Base-by-base conservation (phyloP, 1,284 basidiomycete species). In the Ceratobasidium sp. region DNA sequence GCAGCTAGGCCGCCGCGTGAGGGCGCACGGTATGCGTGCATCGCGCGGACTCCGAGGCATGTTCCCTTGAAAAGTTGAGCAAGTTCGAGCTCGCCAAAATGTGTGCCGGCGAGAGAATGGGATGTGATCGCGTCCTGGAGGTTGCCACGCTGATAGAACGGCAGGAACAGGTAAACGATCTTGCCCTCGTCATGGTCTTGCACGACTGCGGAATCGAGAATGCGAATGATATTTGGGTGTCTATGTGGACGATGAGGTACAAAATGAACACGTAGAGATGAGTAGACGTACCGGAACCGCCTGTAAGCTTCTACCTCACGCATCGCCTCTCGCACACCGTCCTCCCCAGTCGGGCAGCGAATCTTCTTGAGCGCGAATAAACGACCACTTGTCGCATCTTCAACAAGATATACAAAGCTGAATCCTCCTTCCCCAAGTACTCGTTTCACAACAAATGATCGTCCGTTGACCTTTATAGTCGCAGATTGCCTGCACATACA, bases 361-460 rank as follows among this genome's bases (percentile, higher is more conserved):
- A 97, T 96, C 85, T 97, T 98, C 85, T 98, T 98, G 76, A 98
- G 85, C 0, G 96, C 96, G 79, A 97, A 98, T 85, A 94, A 89
- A 76, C 95, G 88, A 56, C 91, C 92, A 79, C 91, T 93, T 76
- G 88, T 86, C 79, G 94, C 93, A 81, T 97, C 95, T 79, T 93
- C 91, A n/a, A 93, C 93, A 45, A 96, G 87, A 82, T 96, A 96
- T 22, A 98, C 96, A 81, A 97, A 98, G 17, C 94, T 95, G 86
- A 98, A 98, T 1, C 94, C 96, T 51, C 96, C 96, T 84, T 98
- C 96, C 56, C 96, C 96, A 3, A 98, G 89, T 17, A 97, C 90
- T 78, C 93, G 94, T 66, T 96, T 84, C 62, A 98, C 94, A 79
- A 94, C 93, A 85, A 96, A 98, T 63, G 92, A 93, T 79, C 96